Evolutionary conservation across 2,329 filamentous ascomycete species (phyloP).

Genomic region (Paracamarosporium sp.): DNA sequence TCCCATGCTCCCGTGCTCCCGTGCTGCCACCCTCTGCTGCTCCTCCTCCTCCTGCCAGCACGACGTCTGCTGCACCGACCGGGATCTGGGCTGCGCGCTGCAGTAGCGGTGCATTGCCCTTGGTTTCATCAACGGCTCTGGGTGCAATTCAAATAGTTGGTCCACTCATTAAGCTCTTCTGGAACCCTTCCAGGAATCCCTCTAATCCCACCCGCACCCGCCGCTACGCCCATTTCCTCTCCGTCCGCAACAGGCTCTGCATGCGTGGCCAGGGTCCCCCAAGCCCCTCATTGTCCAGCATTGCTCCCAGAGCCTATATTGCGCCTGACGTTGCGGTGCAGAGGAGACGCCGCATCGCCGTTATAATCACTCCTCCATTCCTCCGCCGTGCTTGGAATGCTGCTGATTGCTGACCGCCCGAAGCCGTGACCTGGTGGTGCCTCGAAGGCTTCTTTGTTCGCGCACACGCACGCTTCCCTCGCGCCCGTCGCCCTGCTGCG

Average conservation of each 20-base stretch:
- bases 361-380: conserved; percentile 7
- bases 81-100: conserved; percentile 6
- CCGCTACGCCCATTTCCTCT: not conserved
- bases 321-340: conserved; percentile 26
- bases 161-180: conserved; percentile 13
- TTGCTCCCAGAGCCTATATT: conserved; percentile 21
- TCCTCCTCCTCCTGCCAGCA: too few relatives aligned
- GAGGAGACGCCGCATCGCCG: conserved; percentile 21
- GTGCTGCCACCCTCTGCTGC: too few relatives aligned
- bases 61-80: conserved; percentile 18
- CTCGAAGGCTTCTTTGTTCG: conserved; percentile 10
- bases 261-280: conserved; percentile 6
- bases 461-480: conserved; percentile 14
- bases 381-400: conserved; percentile 7
- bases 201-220: conserved; percentile 10
- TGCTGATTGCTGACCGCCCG: not conserved
- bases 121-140: conserved; percentile 7
- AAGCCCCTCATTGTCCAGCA: conserved; percentile 14
- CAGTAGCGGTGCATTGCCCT: conserved; percentile 2
- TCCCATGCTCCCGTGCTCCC: too few relatives aligned
- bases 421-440: not conserved
- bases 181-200: conserved; percentile 10
- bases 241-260: not conserved
- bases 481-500: conserved; percentile 15
- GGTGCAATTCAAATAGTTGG: conserved; percentile 5